A percentile compares a stretch with the other conserved stretches of the same genome.
Conservation (phyloP, 2,329 filamentous ascomycete species). For the Fusarium sp. region DNA sequence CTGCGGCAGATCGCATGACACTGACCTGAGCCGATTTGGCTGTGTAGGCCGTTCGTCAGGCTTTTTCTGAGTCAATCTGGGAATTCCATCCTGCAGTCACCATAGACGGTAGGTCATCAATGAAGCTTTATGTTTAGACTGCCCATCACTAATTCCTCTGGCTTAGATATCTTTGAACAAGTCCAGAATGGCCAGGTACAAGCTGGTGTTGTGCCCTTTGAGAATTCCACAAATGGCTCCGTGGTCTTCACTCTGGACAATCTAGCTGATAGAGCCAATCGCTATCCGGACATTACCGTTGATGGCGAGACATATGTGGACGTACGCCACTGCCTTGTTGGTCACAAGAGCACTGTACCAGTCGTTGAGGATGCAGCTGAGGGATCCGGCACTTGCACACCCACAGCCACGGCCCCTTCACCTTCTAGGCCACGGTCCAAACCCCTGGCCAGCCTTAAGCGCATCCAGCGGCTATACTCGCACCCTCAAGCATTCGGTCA, state of each 20-base stretch:
- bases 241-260: slow-evolving; percentile 92
- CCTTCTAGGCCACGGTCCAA: slow-evolving; percentile 61
- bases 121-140: neutral
- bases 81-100: slow-evolving; percentile 64
- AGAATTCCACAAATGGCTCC: slow-evolving; percentile 95
- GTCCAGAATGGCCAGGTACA: slow-evolving; percentile 75
- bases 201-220: slow-evolving; percentile 90
- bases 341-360: slow-evolving; percentile 55
- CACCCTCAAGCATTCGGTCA: slow-evolving; percentile 98
- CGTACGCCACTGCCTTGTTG: slow-evolving; percentile 90
- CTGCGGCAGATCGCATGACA: slow-evolving; percentile 37
- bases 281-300: slow-evolving; percentile 78
- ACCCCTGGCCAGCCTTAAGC: slow-evolving; percentile 66
- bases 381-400: slow-evolving; percentile 63
- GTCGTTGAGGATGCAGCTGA: slow-evolving; percentile 49
- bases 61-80: slow-evolving; percentile 64
- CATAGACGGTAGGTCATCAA: slow-evolving; percentile 60
- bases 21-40: slow-evolving; percentile 28
- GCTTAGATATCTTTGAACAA: slow-evolving; percentile 80
- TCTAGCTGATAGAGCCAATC: slow-evolving; percentile 78
- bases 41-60: slow-evolving; percentile 60
- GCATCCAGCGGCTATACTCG: slow-evolving; percentile 84
- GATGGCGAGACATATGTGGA: slow-evolving; percentile 87
- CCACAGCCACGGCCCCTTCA: slow-evolving; percentile 61
- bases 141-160: slow-evolving; percentile 21